phyloP scores from a whole-genome alignment of 139 green algal genomes.

The Tetradesmus obliquus region DNA sequence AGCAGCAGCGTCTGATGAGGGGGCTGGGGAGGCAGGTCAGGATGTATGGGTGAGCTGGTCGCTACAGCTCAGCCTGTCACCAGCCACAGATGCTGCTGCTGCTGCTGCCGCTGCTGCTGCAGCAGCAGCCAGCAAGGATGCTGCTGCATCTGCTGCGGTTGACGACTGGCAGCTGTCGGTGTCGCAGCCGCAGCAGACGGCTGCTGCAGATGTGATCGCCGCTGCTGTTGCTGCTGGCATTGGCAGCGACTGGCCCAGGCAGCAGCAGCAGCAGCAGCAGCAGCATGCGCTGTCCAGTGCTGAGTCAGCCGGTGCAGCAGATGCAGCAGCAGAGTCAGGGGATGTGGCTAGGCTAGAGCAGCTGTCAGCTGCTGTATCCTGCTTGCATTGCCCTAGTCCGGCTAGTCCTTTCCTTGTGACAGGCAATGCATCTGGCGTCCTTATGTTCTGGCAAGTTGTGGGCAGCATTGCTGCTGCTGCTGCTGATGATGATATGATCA shows the following conservation, averaged over 20 bases:
- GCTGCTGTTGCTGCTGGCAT: not conserved
- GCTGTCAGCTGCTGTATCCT: not conserved
- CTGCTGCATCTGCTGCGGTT: not conserved
- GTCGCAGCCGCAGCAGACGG: not conserved
- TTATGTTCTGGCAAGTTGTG: slow-evolving; percentile 52
- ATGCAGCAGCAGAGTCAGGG: slow-evolving; percentile 15
- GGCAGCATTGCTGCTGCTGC: not conserved
- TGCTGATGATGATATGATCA: not conserved
- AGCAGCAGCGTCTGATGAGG: not conserved
- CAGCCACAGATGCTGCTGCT: not conserved
- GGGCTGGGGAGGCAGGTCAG: not conserved
- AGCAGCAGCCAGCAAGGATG: not conserved
- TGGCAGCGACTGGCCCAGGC: not conserved
- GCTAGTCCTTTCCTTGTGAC: slow-evolving; percentile 50
- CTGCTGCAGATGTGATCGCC: not conserved
- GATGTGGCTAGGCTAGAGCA: not conserved
- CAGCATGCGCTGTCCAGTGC: not conserved
- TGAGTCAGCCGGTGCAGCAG: not conserved
- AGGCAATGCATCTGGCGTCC: slow-evolving; percentile 39
- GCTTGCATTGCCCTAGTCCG: slow-evolving; percentile 34
- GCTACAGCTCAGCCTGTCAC: not conserved
- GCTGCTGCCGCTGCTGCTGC: not conserved
- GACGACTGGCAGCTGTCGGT: not conserved
- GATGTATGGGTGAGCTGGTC: slow-evolving; percentile 31
- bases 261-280: slow-evolving; percentile 7